phyloP scores from a whole-genome alignment of 2,329 filamentous ascomycete species.

The Chaetoscypha palmicola region DNA sequence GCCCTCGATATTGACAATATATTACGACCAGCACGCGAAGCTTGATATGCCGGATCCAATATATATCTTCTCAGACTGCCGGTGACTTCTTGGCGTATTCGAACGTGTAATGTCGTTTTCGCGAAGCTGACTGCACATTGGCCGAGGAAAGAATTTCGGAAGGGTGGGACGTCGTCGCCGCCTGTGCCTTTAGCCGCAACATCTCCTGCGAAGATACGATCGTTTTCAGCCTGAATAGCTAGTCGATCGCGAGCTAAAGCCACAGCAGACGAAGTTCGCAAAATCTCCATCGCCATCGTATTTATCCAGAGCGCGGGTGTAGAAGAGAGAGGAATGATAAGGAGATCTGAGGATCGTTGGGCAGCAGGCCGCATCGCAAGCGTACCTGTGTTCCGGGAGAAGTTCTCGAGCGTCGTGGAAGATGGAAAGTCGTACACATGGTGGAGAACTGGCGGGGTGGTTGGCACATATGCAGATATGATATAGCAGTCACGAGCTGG shows the following conservation, averaged over 20 bases:
- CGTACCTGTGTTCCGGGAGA: not conserved
- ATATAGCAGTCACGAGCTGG: not conserved
- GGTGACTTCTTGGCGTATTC: no score
- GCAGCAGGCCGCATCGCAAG: no score
- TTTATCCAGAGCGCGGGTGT: not conserved
- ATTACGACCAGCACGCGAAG: no score
- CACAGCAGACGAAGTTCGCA: not conserved
- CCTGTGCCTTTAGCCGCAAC: not conserved
- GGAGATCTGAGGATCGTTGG: not conserved
- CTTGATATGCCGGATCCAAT: no score
- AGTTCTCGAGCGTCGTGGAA: not conserved
- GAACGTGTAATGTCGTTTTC: no score
- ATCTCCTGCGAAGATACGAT: not conserved
- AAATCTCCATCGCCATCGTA: not conserved
- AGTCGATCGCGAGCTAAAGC: constrained; percentile 4
- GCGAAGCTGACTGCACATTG: no score
- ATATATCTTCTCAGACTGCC: no score
- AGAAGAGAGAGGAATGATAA: not conserved
- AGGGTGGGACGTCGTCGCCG: not conserved
- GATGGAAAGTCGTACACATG: not conserved
- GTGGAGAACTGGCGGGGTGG: constrained; percentile 1
- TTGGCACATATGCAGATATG: not conserved
- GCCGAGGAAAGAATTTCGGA: not conserved
- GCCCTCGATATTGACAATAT: no score
- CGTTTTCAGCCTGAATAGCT: not conserved